phyloP scores from a whole-genome alignment of 306 rosid genomes.

The Lathyrus tuberosus region DNA sequence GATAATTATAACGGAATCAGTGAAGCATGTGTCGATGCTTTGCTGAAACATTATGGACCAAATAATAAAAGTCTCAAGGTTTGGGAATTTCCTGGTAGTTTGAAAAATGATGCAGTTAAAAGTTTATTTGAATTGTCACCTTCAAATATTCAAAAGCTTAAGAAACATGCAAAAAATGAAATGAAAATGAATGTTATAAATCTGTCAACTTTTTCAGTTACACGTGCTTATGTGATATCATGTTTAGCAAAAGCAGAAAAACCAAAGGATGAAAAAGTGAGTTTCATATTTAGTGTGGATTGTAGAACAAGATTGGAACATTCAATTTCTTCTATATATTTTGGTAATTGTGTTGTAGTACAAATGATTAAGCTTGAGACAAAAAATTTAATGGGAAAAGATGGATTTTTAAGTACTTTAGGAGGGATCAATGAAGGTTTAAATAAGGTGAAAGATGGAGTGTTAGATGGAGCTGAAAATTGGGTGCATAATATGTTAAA shows the following conservation, averaged over 20 bases:
- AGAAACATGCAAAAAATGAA: slow-evolving; percentile 1
- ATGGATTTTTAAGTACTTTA: slow-evolving; percentile 34
- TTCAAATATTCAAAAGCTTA: slow-evolving; percentile 32
- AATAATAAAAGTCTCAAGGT: slow-evolving; percentile 32
- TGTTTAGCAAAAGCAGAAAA: slow-evolving; percentile 42
- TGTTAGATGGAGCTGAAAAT: slow-evolving; percentile 29
- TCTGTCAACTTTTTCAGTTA: slow-evolving; percentile 41
- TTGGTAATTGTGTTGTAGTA: slow-evolving; percentile 50
- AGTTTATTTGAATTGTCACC: slow-evolving; percentile 34
- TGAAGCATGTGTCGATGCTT: background rate
- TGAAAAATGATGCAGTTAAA: background rate
- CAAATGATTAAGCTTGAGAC: background rate
- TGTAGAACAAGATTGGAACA: slow-evolving; percentile 42
- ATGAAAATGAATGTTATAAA: background rate
- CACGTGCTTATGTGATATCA: slow-evolving; percentile 43
- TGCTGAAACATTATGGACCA: background rate
- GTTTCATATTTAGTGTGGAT: slow-evolving; percentile 25
- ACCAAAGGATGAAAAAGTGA: background rate
- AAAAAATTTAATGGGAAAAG: slow-evolving; percentile 4
- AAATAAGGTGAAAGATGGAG: slow-evolving; percentile 27
- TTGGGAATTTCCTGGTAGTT: background rate
- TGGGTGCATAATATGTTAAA: background rate
- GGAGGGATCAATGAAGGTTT: slow-evolving; percentile 32
- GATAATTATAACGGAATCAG: background rate
- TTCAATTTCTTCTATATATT: slow-evolving; percentile 41